These are phyloP conservation scores for Mallotus japonicus DNA, from an alignment of 441 rosid species.

Conservation along the genomic window DNA sequence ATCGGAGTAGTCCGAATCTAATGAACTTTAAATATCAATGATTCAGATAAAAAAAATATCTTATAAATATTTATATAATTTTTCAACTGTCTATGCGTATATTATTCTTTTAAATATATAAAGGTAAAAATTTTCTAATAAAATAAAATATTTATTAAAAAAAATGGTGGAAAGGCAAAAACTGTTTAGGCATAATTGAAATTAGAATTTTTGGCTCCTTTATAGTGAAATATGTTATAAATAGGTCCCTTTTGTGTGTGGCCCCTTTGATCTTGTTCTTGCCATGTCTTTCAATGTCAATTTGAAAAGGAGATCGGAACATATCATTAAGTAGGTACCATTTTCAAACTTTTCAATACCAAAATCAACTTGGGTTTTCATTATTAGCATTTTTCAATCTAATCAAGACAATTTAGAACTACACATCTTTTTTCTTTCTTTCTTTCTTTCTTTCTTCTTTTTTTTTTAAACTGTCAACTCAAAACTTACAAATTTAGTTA, in stretches of 20 bases:
- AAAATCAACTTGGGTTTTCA: constrained; percentile 9
- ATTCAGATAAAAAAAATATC: neutral
- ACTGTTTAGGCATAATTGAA: neutral
- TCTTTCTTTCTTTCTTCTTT: neutral
- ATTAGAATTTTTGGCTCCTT: neutral
- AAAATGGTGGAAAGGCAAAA: neutral
- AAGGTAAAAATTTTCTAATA: too few species aligned
- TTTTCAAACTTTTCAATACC: constrained; percentile 4
- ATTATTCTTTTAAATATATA: neutral
- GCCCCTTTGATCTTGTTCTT: constrained; percentile 11
- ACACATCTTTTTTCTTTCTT: neutral
- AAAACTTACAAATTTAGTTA: neutral
- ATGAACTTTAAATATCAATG: too few species aligned
- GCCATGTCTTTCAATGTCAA: constrained; percentile 9
- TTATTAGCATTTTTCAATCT: constrained; percentile 16
- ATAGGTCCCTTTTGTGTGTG: constrained; percentile 10
- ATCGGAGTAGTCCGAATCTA: too few species aligned
- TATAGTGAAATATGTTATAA: neutral
- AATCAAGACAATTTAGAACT: constrained; percentile 18
- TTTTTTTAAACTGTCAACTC: constrained; percentile 11
- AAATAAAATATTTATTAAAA: too few species aligned
- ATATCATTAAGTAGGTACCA: constrained; percentile 12
- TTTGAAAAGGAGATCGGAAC: constrained; percentile 10
- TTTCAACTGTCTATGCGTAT: neutral
- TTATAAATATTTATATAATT: neutral